A percentile compares a stretch with the other conserved stretches of the same genome.
Evolutionary conservation across 2,329 filamentous ascomycete genomes (phyloP).

Genomic region (Pyrenochaeta sp.): DNA sequence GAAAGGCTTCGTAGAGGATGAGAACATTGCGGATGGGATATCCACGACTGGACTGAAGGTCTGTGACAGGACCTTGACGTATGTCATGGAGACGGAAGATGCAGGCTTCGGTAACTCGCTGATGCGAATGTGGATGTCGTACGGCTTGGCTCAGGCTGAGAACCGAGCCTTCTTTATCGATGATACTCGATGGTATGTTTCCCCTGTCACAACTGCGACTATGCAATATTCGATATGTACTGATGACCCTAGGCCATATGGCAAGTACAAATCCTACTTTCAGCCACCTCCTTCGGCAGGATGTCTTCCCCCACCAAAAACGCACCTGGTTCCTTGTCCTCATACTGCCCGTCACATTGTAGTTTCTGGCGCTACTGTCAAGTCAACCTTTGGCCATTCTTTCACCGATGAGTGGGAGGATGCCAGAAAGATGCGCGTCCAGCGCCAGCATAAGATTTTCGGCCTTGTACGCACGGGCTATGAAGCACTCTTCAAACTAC

Average conservation of each 20-base stretch:
- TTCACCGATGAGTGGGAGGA: slow-evolving; percentile 65
- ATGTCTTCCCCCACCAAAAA: slow-evolving; percentile 75
- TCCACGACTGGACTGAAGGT: slow-evolving; percentile 55
- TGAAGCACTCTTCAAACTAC: slow-evolving; percentile 76
- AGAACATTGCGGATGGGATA: slow-evolving; percentile 39
- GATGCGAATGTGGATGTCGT: slow-evolving; percentile 84
- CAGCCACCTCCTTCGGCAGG: slow-evolving; percentile 68
- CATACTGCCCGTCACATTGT: slow-evolving; percentile 77
- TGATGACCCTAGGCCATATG: slow-evolving; percentile 68
- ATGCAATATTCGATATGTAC: not conserved
- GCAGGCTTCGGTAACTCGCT: slow-evolving; percentile 80
- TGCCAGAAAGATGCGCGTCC: slow-evolving; percentile 58
- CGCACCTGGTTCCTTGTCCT: slow-evolving; percentile 82
- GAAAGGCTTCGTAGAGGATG: slow-evolving; percentile 50
- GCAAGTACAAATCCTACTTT: slow-evolving; percentile 77
- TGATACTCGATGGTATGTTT: slow-evolving; percentile 73
- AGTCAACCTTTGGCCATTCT: slow-evolving; percentile 68
- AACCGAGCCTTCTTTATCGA: slow-evolving; percentile 83
- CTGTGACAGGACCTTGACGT: slow-evolving; percentile 78
- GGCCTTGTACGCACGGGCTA: slow-evolving; percentile 74
- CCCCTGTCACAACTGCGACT: not conserved
- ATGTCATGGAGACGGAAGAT: slow-evolving; percentile 76
- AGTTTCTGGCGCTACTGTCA: slow-evolving; percentile 73
- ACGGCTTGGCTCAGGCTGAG: slow-evolving; percentile 79
- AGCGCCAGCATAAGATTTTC: slow-evolving; percentile 69